Base-by-base conservation (phyloP, 202 grass and related monocot species). In the Sporobolus alterniflorus region DNA sequence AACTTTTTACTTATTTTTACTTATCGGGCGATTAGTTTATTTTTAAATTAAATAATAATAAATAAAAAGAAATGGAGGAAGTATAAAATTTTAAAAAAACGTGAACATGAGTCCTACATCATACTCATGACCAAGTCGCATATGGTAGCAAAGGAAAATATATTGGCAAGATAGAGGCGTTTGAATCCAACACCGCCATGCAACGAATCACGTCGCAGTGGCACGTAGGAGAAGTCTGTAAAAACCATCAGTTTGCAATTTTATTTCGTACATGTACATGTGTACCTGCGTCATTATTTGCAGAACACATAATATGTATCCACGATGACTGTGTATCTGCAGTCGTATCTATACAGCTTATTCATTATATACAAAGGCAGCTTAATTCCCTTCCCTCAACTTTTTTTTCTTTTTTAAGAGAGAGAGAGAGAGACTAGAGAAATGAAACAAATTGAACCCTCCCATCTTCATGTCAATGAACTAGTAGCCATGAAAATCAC, bases 121-220 rank as follows among this genome's bases (percentile, higher is more conserved):
- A 51, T 21, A 18, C 49, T 1, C 17, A 21, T 51, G 17, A n/a
- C 49, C 7, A 51, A 51, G 6, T 16, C 18, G 18, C 18, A 18
- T 51, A 20, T 55, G 5, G 9, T 73, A 21, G 18, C 5, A 65
- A n/a, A n/a, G 8, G 22, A 50, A 61, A 74, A 82, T 13, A n/a
- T n/a, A n/a, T 50, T 9, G 20, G 22, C 1, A 62, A 30, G 18
- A 75, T 21, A 43, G 7, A 54, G 63, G 64, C 4, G 22, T 71
- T 64, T 57, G 47, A 71, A 81, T 71, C 16, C 34, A 85, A 31
- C 40, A 63, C 20, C 9, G 28, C 52, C 49, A 88, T 83, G 49
- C 67, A 74, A 61, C 1, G 22, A 60, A 29, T 32, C 71, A 11
- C 52, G 21, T 52, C 48, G 64, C 36, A 81, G 2, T 17, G 61